Percentiles rank a stretch among this genome's conserved stretches.
These are phyloP conservation scores for Scenedesmus sp. DNA, from an alignment of 163 green algal species.

Conservation along the genomic window DNA sequence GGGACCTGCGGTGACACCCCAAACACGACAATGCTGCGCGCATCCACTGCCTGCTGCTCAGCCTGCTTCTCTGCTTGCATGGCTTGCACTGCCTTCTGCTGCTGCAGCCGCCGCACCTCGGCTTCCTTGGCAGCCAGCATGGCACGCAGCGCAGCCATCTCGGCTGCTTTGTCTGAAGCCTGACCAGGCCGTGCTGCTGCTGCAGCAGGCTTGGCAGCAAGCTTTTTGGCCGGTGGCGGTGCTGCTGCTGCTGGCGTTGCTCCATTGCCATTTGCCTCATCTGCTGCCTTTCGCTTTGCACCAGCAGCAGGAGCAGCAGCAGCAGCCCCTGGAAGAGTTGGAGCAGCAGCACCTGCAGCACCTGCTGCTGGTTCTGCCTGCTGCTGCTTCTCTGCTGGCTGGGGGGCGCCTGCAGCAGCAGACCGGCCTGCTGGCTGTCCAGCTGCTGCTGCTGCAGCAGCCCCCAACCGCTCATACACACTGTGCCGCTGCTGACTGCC, in stretches of 20 bases:
- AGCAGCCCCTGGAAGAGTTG: neutral
- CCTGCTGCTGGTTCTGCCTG: neutral
- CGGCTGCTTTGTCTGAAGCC: neutral
- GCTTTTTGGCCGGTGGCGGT: neutral
- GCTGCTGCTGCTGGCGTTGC: conserved; percentile 6
- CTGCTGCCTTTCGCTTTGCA: neutral
- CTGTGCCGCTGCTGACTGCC: neutral
- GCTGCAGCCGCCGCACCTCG: conserved; percentile 41
- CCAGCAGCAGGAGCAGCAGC: conserved; percentile 24
- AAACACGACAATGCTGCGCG: conserved; percentile 38
- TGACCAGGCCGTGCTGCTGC: neutral
- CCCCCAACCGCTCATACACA: neutral
- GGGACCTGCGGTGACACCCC: neutral
- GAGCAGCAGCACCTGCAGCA: neutral
- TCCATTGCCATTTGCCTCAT: neutral
- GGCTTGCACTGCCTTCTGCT: neutral
- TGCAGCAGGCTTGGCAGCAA: neutral
- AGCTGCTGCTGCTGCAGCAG: neutral
- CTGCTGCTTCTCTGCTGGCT: neutral
- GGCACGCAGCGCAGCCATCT: conserved; percentile 36
- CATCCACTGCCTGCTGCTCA: conserved; percentile 26
- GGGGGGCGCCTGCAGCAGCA: neutral
- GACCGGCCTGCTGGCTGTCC: neutral
- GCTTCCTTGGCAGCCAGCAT: conserved; percentile 40
- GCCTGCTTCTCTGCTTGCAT: neutral